A percentile compares a stretch with the other conserved stretches of the same genome.
These are phyloP conservation scores for Phytopythium kandeliae DNA, from an alignment of 352 stramenopile genomes.

Conservation along the genomic window DNA sequence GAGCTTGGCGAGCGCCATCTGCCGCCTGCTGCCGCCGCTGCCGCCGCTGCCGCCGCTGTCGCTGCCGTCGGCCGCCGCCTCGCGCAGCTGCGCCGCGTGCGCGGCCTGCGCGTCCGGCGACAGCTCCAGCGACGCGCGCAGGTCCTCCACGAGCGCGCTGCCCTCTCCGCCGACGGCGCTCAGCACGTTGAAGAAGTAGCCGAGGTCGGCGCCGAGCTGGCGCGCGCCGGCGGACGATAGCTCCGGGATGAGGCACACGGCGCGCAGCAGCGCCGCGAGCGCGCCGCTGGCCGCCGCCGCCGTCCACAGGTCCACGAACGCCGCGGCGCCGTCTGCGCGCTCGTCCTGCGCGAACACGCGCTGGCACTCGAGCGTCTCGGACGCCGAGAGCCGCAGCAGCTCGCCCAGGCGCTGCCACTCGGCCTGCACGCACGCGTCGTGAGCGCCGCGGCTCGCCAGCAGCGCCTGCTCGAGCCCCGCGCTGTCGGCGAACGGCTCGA, in stretches of 20 bases:
- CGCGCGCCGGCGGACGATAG: conserved; percentile 50
- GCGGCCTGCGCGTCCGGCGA: conserved; percentile 21
- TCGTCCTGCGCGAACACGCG: conserved; percentile 24
- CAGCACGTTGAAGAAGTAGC: conserved; percentile 80
- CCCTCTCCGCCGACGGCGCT: conserved; percentile 55
- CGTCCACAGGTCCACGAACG: conserved; percentile 81
- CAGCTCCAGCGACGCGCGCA: conserved; percentile 37
- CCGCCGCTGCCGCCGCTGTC: not conserved
- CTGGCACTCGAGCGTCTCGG: conserved; percentile 40
- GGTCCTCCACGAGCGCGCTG: conserved; percentile 49
- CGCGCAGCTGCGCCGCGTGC: conserved; percentile 23
- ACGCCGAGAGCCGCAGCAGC: conserved; percentile 32
- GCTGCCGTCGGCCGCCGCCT: conserved; percentile 13
- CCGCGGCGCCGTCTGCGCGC: conserved; percentile 10
- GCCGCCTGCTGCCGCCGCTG: not conserved
- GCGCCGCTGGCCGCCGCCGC: conserved; percentile 55
- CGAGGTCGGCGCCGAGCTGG: conserved; percentile 63
- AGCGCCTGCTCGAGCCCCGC: conserved; percentile 48
- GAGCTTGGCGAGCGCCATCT: conserved; percentile 42
- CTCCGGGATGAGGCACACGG: conserved; percentile 46
- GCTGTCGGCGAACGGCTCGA: conserved; percentile 79
- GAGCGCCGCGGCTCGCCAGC: conserved; percentile 39
- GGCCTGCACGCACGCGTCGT: conserved; percentile 36
- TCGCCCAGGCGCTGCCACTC: conserved; percentile 52
- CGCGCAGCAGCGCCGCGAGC: conserved; percentile 45